A percentile compares a stretch with the other conserved stretches of the same genome.
phyloP scores from a whole-genome alignment of 192 early-diverging fungal genomes.

The Backusella macrospora region DNA sequence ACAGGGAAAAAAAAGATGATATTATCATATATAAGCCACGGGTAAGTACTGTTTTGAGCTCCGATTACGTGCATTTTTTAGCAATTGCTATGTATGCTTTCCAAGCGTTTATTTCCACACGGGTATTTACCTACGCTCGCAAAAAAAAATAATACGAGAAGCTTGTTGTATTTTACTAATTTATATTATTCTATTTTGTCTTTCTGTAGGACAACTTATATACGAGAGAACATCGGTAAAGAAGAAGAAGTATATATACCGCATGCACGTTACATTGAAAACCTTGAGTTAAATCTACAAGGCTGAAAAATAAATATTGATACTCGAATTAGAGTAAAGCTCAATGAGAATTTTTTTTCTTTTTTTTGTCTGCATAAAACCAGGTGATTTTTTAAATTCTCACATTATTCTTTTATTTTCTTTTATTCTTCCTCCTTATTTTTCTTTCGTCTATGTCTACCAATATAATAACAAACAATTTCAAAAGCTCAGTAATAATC shows the following conservation, averaged over 20 bases:
- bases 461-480: not conserved
- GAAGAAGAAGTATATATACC: no score
- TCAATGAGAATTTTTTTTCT: not conserved
- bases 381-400: slow-evolving; percentile 8
- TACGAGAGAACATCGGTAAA: no score
- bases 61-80: not conserved
- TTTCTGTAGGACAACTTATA: no score
- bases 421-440: not conserved
- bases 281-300: no score
- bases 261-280: no score
- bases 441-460: not conserved
- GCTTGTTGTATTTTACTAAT: no score
- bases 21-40: not conserved
- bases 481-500: not conserved
- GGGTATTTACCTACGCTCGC: no score
- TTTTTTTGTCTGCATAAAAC: not conserved
- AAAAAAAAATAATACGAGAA: no score
- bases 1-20: not conserved
- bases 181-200: no score
- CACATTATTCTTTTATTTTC: not conserved
- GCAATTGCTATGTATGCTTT: no score
- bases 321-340: not conserved
- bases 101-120: no score
- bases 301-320: no score
- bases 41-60: not conserved